Conservation (phyloP, 2,329 filamentous ascomycete genomes). For the Apiospora aurea region DNA sequence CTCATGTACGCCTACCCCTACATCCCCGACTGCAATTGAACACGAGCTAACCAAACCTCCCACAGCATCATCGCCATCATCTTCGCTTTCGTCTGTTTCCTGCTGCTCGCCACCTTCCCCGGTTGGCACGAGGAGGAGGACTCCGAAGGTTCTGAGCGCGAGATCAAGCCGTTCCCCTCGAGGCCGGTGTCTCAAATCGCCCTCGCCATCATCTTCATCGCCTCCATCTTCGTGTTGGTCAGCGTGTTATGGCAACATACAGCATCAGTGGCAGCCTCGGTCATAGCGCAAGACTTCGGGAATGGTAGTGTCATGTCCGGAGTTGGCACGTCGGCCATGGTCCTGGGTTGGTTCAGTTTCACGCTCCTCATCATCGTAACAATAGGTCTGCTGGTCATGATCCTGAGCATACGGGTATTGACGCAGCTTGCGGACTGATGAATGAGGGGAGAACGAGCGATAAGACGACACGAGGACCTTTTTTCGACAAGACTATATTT, state of each 20-base stretch:
- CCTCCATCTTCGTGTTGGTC: conserved; percentile 75
- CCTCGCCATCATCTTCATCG: conserved; percentile 87
- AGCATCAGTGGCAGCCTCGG: conserved; percentile 91
- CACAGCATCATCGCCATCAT: conserved; percentile 93
- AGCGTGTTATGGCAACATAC: conserved; percentile 91
- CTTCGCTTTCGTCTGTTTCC: conserved; percentile 94
- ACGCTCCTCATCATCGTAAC: conserved; percentile 93
- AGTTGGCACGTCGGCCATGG: conserved; percentile 80
- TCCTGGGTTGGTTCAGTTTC: conserved; percentile 97
- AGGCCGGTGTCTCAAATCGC: conserved; percentile 92
- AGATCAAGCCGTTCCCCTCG: conserved; percentile 93
- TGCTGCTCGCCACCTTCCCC: conserved; percentile 94
- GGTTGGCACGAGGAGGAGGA: conserved; percentile 95
- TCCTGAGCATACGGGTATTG: conserved; percentile 86
- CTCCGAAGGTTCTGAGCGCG: conserved; percentile 79
- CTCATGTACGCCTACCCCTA: conserved; percentile 71
- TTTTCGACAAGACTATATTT: conserved; percentile 20
- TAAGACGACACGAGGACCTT: not conserved
- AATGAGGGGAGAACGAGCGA: not conserved
- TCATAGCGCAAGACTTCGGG: conserved; percentile 69
- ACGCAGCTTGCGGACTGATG: conserved; percentile 60
- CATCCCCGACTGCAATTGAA: not conserved
- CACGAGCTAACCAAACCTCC: conserved; percentile 28
- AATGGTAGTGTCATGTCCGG: conserved; percentile 46
- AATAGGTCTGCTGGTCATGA: conserved; percentile 94